A percentile compares a stretch with the other conserved stretches of the same genome.
Evolutionary conservation across 345 rosid species (phyloP).

Genomic region (Mallotus nudiflorus): DNA sequence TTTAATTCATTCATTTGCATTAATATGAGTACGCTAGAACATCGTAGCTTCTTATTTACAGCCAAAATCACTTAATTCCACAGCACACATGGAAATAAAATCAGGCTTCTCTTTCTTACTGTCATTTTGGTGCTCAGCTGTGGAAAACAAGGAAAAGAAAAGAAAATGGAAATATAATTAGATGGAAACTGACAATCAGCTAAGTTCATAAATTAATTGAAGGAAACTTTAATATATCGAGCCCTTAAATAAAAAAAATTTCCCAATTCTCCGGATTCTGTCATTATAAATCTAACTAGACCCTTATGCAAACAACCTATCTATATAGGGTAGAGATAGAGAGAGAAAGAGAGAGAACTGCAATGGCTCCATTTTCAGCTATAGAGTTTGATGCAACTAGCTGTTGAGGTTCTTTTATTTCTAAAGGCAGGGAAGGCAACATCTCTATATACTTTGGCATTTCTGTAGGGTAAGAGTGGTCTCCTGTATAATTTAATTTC

Average conservation of each 20-base stretch:
- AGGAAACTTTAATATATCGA: neutral
- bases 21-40: no score
- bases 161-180: constrained; percentile 7
- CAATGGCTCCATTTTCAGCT: constrained; percentile 30
- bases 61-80: no score
- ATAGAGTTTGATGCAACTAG: constrained; percentile 15
- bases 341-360: constrained; percentile 37
- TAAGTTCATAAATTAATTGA: constrained; percentile 2
- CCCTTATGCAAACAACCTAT: no score
- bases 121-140: constrained; percentile 36
- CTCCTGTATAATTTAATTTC: constrained; percentile 34
- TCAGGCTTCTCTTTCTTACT: constrained; percentile 43
- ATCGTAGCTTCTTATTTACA: no score
- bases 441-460: constrained; percentile 42
- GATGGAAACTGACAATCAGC: neutral
- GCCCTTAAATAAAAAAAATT: neutral
- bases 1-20: no score
- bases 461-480: constrained; percentile 28
- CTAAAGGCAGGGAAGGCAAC: constrained; percentile 35
- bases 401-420: constrained; percentile 22
- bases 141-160: constrained; percentile 17
- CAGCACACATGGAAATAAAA: no score
- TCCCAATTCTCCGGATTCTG: neutral
- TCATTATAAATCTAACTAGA: neutral
- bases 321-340: no score